A percentile compares a stretch with the other conserved stretches of the same genome.
Evolutionary conservation across 1,284 basidiomycete genomes (phyloP).

Genomic region (Malassezia nana): DNA sequence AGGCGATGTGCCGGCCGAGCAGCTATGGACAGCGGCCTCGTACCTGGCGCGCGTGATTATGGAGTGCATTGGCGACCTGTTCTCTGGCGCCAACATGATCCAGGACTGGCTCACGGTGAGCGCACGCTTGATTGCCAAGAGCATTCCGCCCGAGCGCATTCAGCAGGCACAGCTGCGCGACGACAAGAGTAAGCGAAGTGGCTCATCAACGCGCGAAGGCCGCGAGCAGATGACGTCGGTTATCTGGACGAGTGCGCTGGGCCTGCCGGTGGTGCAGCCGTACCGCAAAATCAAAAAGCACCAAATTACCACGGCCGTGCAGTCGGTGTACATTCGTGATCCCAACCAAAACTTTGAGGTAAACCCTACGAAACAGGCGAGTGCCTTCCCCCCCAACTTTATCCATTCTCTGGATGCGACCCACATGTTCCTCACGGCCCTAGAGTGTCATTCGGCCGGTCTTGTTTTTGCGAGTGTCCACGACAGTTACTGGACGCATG

Average conservation of each 20-base stretch:
- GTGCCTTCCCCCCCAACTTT: slow-evolving; percentile 97
- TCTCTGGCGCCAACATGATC: slow-evolving; percentile 79
- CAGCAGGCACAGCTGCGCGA: slow-evolving; percentile 50
- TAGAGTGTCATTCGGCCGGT: slow-evolving; percentile 56
- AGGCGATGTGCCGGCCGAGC: slow-evolving; percentile 63
- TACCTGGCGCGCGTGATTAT: slow-evolving; percentile 57
- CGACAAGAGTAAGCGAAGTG: slow-evolving; percentile 17
- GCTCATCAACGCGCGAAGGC: slow-evolving; percentile 17
- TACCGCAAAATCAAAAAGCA: slow-evolving; percentile 76
- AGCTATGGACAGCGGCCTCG: slow-evolving; percentile 64
- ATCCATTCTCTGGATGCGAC: slow-evolving; percentile 96
- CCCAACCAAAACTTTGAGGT: slow-evolving; percentile 71
- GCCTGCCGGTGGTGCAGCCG: slow-evolving; percentile 89
- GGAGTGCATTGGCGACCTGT: slow-evolving; percentile 71
- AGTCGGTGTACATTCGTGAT: slow-evolving; percentile 87
- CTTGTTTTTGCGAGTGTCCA: slow-evolving; percentile 85
- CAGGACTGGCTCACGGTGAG: slow-evolving; percentile 79
- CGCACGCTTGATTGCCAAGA: slow-evolving; percentile 76
- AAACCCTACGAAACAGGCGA: slow-evolving; percentile 75
- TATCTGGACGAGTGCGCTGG: slow-evolving; percentile 90
- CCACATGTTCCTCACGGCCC: slow-evolving; percentile 96
- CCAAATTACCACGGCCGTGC: slow-evolving; percentile 64
- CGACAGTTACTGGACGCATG: slow-evolving; percentile 99
- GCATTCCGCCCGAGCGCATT: slow-evolving; percentile 68
- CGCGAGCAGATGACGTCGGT: slow-evolving; percentile 86